These are phyloP conservation scores for Apiospora aurea DNA, from an alignment of 2,329 filamentous ascomycete species.

Conservation along the genomic window DNA sequence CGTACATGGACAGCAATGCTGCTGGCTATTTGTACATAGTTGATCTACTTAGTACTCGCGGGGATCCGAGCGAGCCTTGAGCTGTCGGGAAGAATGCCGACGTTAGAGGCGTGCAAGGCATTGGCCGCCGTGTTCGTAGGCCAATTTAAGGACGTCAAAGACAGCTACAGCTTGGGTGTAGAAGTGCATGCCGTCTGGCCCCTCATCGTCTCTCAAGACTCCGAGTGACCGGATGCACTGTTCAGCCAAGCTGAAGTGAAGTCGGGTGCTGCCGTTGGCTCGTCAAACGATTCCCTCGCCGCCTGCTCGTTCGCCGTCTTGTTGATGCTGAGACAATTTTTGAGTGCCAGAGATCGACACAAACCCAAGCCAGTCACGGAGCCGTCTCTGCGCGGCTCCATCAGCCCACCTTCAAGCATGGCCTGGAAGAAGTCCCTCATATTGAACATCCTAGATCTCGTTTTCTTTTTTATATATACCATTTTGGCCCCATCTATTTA, in stretches of 20 bases:
- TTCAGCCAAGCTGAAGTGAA: not conserved
- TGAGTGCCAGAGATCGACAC: not conserved
- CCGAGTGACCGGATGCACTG: no score
- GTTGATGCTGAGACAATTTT: not conserved
- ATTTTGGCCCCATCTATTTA: not conserved
- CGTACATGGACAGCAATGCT: not conserved
- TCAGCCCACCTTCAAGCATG: not conserved
- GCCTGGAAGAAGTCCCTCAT: constrained; percentile 8
- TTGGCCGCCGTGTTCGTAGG: not conserved
- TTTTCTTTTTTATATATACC: not conserved
- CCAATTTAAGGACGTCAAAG: not conserved
- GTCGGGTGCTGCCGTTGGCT: not conserved
- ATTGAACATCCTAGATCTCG: not conserved
- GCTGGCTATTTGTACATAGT: no score
- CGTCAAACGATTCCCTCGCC: not conserved
- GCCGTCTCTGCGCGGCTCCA: not conserved
- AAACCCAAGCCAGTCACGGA: not conserved
- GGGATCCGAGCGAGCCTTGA: no score
- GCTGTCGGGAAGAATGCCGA: not conserved
- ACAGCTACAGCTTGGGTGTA: not conserved
- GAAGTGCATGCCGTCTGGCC: not conserved
- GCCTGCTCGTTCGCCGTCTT: no score
- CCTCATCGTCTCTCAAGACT: not conserved
- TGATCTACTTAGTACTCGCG: no score
- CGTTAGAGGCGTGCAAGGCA: not conserved